A percentile compares a stretch with the other conserved stretches of the same genome.
Conservation (phyloP, 305 asterid genomes). For the Andrographis paniculata region DNA sequence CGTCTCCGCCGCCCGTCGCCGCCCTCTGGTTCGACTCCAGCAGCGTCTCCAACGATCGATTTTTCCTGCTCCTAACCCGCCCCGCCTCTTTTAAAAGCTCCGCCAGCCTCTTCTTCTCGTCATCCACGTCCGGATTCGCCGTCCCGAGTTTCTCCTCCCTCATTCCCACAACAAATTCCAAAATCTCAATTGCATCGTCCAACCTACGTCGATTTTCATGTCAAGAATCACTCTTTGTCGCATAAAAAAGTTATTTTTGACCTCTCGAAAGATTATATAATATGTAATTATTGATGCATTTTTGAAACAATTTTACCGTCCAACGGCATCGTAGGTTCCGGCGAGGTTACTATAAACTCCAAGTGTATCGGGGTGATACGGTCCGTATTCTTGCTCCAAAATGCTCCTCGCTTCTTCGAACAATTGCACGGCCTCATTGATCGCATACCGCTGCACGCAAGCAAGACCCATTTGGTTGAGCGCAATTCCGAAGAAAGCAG, state of each 20-base stretch:
- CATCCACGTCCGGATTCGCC: conserved; percentile 86
- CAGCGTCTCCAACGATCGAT: conserved; percentile 65
- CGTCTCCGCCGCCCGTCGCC: conserved; percentile 22
- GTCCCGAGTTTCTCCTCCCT: conserved; percentile 99
- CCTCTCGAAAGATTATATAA: too few species aligned
- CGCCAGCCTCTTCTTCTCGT: conserved; percentile 78
- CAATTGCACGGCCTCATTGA: conserved; percentile 68
- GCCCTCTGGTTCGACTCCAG: conserved; percentile 50
- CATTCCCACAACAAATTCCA: conserved; percentile 78
- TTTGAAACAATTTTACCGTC: too few species aligned
- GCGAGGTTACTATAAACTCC: conserved; percentile 93
- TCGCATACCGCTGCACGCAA: conserved; percentile 69
- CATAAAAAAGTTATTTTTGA: too few species aligned
- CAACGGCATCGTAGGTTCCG: conserved; percentile 86
- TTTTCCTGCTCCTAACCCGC: conserved; percentile 56
- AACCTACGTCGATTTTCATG: conserved; percentile 51
- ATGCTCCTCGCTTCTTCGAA: conserved; percentile 82
- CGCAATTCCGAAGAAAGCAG: conserved; percentile 81
- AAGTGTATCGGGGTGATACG: conserved; percentile 80
- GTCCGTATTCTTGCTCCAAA: conserved; percentile 84
- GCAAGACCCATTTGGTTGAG: conserved; percentile 90
- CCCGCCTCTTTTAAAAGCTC: conserved; percentile 81
- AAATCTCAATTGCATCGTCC: conserved; percentile 74
- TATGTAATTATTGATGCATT: too few species aligned
- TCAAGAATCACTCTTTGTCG: too few species aligned